phyloP scores from a whole-genome alignment of 176 grass and related monocot species.

The Chloris gayana region DNA sequence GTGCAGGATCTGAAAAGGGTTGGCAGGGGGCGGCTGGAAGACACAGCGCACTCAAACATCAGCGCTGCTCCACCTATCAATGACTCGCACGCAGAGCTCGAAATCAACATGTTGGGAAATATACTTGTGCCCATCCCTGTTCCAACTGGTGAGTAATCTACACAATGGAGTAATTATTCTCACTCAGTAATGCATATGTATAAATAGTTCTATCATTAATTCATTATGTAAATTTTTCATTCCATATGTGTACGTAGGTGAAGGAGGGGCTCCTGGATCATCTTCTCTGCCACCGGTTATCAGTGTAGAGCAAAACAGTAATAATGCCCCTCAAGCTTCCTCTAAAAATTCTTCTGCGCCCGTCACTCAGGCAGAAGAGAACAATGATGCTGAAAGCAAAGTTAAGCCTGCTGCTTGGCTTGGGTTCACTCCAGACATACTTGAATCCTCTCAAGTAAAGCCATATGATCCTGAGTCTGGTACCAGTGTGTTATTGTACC shows the following conservation, averaged over 20 bases:
- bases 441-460: neutral
- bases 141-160: neutral
- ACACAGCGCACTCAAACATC: neutral
- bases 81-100: neutral
- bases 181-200: neutral
- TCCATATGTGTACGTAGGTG: neutral
- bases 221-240: too few relatives aligned
- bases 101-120: neutral
- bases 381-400: neutral
- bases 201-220: neutral
- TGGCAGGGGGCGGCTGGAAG: neutral
- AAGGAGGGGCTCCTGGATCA: neutral
- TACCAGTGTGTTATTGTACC: neutral
- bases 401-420: neutral
- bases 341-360: neutral
- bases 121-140: neutral
- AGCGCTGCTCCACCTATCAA: neutral
- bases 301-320: neutral
- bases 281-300: neutral
- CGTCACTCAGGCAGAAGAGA: neutral
- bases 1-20: neutral
- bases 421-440: neutral
- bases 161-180: neutral
- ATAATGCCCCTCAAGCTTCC: neutral
- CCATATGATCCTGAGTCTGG: neutral